Evolutionary conservation across 2,329 filamentous ascomycete genomes (phyloP).

Genomic region (Nemania bipapillata): DNA sequence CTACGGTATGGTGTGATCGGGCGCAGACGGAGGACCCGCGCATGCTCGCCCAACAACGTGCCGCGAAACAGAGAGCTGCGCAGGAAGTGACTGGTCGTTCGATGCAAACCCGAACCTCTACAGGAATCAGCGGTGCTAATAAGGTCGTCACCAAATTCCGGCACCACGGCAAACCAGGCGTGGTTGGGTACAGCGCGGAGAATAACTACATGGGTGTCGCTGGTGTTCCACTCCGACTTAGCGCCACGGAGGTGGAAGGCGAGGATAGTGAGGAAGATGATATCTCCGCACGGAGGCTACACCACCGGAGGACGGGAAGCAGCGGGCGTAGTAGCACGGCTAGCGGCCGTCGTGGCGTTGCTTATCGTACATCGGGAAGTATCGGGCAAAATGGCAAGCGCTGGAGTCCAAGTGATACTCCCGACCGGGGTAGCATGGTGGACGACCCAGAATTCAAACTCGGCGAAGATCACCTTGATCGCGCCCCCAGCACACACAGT

Average conservation of each 20-base stretch:
- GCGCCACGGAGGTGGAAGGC: constrained; percentile 93
- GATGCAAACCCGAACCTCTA: constrained; percentile 66
- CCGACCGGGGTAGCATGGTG: constrained; percentile 66
- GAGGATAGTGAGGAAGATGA: constrained; percentile 84
- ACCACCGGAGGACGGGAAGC: constrained; percentile 78
- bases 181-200: constrained; percentile 81
- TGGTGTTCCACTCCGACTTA: constrained; percentile 89
- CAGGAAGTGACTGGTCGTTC: constrained; percentile 79
- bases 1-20: constrained; percentile 97
- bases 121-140: constrained; percentile 68
- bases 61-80: constrained; percentile 86
- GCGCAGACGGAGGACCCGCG: constrained; percentile 91
- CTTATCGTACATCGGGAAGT: constrained; percentile 64
- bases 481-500: constrained; percentile 63
- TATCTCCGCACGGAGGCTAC: constrained; percentile 59
- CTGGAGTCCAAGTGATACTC: constrained; percentile 66
- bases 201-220: constrained; percentile 78
- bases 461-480: constrained; percentile 47
- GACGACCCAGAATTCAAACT: constrained; percentile 53
- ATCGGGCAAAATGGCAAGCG: constrained; percentile 56
- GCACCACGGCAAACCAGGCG: constrained; percentile 82
- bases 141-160: constrained; percentile 86
- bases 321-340: constrained; percentile 77
- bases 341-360: constrained; percentile 61
- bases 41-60: constrained; percentile 81